Base-by-base conservation (phyloP, 2,329 filamentous ascomycete species). In the Rhinocladiella similis region DNA sequence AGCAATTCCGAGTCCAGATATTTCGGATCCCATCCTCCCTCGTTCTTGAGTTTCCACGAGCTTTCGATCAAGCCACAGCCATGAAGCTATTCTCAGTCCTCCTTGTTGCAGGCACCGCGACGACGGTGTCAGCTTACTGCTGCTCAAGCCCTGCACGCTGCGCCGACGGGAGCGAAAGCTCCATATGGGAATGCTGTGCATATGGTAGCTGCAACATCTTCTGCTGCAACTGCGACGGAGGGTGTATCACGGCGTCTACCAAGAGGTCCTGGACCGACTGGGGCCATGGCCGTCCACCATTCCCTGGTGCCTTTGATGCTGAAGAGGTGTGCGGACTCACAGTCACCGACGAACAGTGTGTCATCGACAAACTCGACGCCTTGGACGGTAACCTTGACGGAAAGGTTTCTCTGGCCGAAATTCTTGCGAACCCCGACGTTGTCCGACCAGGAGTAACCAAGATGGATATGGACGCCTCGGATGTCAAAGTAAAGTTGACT, bases 121-220 rank as follows among this genome's bases (percentile, higher is more conserved):
- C 48, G 35, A 50, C 19, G n/a, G 48, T 50, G n/a, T 6, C 35
- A 19, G 48, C 48, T 20, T 22, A 50, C 14, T 50, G 48, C 18
- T 50, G 48, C 48, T 41, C 48, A 20, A 50, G 35, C 33, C 48
- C 48, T 14, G 33, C 19, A 2, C 1, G 1, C 1, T 50, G 48
- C 36, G 5, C 25, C 19, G 48, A 50, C 48, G 48, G 48, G 12
- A 39, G 5, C 33, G 18, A 10, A 25, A 50, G 33, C 19, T 1
- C 1, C 36, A 50, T 41, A 20, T 50, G 33, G 33, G 5, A 1
- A 20, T 50, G 48, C 48, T 50, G 48, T 25, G 48, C 48, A 10
- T 50, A 50, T 20, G 48, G 48, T 5, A 19, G n/a, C 35, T 50
- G 48, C 48, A 50, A 50, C 16, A 50, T 50, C 10, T 50, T 50